These are phyloP conservation scores for Boletus pseudo-olivaceus DNA, from an alignment of 768 basidiomycete genomes.

Conservation along the genomic window DNA sequence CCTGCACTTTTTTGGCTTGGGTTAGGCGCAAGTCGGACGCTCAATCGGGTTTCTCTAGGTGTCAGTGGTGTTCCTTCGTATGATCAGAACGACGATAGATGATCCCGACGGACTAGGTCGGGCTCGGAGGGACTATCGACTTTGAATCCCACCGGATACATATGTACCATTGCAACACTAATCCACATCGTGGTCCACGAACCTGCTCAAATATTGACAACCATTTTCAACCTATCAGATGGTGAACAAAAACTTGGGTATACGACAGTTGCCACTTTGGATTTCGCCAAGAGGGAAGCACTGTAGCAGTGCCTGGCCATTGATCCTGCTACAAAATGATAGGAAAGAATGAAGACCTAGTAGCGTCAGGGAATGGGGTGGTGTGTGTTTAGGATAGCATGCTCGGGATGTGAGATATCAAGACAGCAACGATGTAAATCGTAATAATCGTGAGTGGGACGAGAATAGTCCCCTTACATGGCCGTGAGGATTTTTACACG, in stretches of 20 bases:
- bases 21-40: too few species aligned
- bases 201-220: background rate
- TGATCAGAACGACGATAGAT: too few species aligned
- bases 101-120: background rate
- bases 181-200: background rate
- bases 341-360: slow-evolving; percentile 3
- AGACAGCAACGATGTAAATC: slow-evolving; percentile 28
- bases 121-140: too few species aligned
- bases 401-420: slow-evolving; percentile 21
- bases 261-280: slow-evolving; percentile 8
- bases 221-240: slow-evolving; percentile 3
- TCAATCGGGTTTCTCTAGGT: too few species aligned
- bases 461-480: background rate
- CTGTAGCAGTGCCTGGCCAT: slow-evolving; percentile 7
- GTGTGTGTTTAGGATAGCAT: slow-evolving; percentile 16
- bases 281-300: slow-evolving; percentile 1
- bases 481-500: slow-evolving; percentile 7
- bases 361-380: background rate
- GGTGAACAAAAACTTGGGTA: slow-evolving; percentile 14
- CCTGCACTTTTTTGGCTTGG: background rate
- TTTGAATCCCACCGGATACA: background rate
- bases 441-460: slow-evolving; percentile 15
- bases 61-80: background rate
- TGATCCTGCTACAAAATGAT: slow-evolving; percentile 7
- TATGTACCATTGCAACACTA: background rate